Evolutionary conservation across 768 basidiomycete species (phyloP).

Genomic region (Amanita rimosa): DNA sequence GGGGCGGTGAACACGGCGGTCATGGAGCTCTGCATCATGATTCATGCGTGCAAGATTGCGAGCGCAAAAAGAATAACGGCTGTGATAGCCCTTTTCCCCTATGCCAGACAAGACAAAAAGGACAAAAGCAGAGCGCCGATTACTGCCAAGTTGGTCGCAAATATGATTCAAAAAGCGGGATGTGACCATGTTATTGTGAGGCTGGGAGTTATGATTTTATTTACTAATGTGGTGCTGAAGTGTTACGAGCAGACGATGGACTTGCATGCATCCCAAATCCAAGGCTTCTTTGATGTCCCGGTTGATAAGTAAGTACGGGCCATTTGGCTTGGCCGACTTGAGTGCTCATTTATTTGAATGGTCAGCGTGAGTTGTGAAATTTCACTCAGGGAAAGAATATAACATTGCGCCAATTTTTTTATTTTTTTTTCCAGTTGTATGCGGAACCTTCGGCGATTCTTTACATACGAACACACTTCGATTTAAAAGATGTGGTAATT

Average conservation of each 20-base stretch:
- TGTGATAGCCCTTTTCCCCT: slow-evolving; percentile 95
- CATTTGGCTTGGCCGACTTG: too few species aligned
- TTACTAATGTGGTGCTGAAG: neutral
- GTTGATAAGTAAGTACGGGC: slow-evolving; percentile 96
- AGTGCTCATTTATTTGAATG: too few species aligned
- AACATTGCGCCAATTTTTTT: too few species aligned
- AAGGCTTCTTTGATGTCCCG: slow-evolving; percentile 99
- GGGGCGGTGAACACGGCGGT: slow-evolving; percentile 84
- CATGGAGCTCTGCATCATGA: slow-evolving; percentile 99
- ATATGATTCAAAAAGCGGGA: slow-evolving; percentile 88
- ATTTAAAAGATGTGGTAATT: slow-evolving; percentile 78
- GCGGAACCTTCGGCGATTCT: slow-evolving; percentile 92
- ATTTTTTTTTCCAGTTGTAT: slow-evolving; percentile 73
- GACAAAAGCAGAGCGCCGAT: slow-evolving; percentile 98
- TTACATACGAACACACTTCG: slow-evolving; percentile 90
- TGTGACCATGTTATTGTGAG: slow-evolving; percentile 96
- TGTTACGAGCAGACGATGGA: slow-evolving; percentile 76
- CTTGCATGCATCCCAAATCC: slow-evolving; percentile 96
- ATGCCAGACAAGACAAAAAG: slow-evolving; percentile 97
- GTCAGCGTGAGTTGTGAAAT: slow-evolving; percentile 8
- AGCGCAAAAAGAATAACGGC: slow-evolving; percentile 96
- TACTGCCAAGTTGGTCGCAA: slow-evolving; percentile 95
- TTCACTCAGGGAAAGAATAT: too few species aligned
- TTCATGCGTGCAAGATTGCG: slow-evolving; percentile 99
- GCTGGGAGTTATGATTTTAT: neutral